Evolutionary conservation across 768 basidiomycete species (phyloP), one percentile per base, ranked within the genome.

Genomic region (Phaeotremella skinneri): DNA sequence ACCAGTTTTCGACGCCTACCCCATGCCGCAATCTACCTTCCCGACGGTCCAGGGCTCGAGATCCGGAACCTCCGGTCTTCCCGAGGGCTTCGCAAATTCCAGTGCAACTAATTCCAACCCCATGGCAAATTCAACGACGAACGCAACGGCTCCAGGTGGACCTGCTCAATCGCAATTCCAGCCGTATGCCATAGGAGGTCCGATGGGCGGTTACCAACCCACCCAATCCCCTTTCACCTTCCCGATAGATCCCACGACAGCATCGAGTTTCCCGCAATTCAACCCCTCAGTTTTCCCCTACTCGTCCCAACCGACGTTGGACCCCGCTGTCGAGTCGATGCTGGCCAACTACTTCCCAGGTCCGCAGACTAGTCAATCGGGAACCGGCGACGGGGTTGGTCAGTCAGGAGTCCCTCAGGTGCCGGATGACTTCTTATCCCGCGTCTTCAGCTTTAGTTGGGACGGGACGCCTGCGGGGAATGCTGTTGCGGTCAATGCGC

Each of bases 341-440:
- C 57, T 77, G 37, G 61, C 64, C 4, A 66, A 55, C 27, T 74
- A 72, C 49, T 66, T 74, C 61, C 72, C 72, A 1, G 49, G 25
- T 25, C 39, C 49, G 17, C 47, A 58, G 27, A 34, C 52, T 7
- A 37, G 6, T 9, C n/a, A 52, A 9, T 30, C 16, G 3, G 60
- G 23, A 20, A 11, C 9, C n/a, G 23, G 17, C 21, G 39, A 29
- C 14, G 2, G 21, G 49, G n/a, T 25, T 21, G 13, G 52, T 9
- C 50, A 42, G 13, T 48, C 29, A 23, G 45, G 57, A 23, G 55
- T 32, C 23, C 61, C 37, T 51, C 60, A 59, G 34, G 65, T 59
- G 2, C 73, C 73, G 14, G 73, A 75, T 37, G 73, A 75, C 54
- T 75, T 75, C 60, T 51, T 75, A 17, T 59, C 56, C 34, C 50